Percentiles rank a stretch among this genome's conserved stretches.
Conservation (phyloP, 805 yeast species). For the Suhomyces prunicola region DNA sequence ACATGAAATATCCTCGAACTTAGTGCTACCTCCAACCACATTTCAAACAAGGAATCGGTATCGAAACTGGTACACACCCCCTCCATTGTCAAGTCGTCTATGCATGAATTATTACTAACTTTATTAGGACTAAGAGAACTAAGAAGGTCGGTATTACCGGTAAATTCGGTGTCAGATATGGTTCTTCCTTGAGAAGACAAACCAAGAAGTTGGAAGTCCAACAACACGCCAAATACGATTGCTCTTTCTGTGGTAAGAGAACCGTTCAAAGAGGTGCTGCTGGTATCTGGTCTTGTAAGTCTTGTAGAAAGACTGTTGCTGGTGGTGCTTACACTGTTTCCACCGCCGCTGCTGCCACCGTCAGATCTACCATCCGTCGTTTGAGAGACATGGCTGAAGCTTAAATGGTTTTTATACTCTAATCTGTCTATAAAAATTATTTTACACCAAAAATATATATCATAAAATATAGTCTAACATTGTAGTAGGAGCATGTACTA, state of each 20-base stretch:
- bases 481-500: background rate
- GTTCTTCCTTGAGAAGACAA: conserved; percentile 99
- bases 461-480: conserved; percentile 1
- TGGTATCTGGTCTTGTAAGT: conserved; percentile 98
- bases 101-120: conserved; percentile 37
- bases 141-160: conserved; percentile 99
- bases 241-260: conserved; percentile 99
- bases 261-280: conserved; percentile 95
- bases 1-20: background rate
- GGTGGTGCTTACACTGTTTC: conserved; percentile 99
- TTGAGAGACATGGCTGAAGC: conserved; percentile 99
- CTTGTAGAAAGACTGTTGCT: conserved; percentile 95
- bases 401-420: conserved; percentile 45
- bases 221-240: conserved; percentile 98
- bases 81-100: background rate
- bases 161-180: conserved; percentile 99
- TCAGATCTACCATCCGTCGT: conserved; percentile 99
- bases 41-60: background rate
- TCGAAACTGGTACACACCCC: background rate
- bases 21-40: background rate
- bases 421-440: conserved; percentile 11
- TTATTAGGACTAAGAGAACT: conserved; percentile 95
- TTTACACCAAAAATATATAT: conserved; percentile 8
- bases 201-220: conserved; percentile 98
- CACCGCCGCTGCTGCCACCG: conserved; percentile 99